These are phyloP conservation scores for Saccharomycopsis sp. DNA, from an alignment of 805 yeast species.

Conservation along the genomic window DNA sequence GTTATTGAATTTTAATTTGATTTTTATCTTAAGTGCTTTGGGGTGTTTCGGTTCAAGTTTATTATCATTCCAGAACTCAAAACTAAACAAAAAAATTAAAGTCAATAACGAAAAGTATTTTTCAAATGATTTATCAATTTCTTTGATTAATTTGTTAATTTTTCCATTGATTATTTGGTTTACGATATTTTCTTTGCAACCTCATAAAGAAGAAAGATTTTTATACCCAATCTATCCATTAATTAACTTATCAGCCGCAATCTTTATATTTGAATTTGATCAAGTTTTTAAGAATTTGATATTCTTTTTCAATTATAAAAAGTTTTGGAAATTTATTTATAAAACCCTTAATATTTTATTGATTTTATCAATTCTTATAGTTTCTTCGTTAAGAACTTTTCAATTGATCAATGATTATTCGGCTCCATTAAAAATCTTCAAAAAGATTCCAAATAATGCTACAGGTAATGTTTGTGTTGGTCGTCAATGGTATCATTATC, in stretches of 20 bases:
- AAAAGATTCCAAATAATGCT: slow-evolving; percentile 27
- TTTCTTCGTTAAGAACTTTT: slow-evolving; percentile 41
- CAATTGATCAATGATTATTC: slow-evolving; percentile 58
- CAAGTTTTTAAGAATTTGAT: neutral
- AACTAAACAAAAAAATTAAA: neutral
- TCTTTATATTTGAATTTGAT: slow-evolving; percentile 18
- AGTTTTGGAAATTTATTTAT: neutral
- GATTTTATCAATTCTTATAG: slow-evolving; percentile 18
- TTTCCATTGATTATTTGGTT: slow-evolving; percentile 59
- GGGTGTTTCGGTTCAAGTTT: slow-evolving; percentile 29
- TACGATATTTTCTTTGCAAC: slow-evolving; percentile 55
- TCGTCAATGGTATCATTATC: slow-evolving; percentile 90
- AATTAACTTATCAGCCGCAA: slow-evolving; percentile 51
- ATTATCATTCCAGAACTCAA: slow-evolving; percentile 17
- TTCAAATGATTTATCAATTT: neutral
- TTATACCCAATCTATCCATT: slow-evolving; percentile 76
- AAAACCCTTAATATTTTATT: slow-evolving; percentile 2
- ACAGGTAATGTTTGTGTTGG: slow-evolving; percentile 70
- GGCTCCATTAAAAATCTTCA: slow-evolving; percentile 58
- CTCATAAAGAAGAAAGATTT: slow-evolving; percentile 91
- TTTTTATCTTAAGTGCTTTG: slow-evolving; percentile 32
- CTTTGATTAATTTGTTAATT: slow-evolving; percentile 22
- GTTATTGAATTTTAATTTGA: slow-evolving; percentile 59
- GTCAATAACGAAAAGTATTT: neutral
- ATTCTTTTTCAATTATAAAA: neutral